Evolutionary conservation across 1,284 basidiomycete species (phyloP), one percentile per base, ranked within the genome.

Genomic region (Anthracocystis walkeri): DNA sequence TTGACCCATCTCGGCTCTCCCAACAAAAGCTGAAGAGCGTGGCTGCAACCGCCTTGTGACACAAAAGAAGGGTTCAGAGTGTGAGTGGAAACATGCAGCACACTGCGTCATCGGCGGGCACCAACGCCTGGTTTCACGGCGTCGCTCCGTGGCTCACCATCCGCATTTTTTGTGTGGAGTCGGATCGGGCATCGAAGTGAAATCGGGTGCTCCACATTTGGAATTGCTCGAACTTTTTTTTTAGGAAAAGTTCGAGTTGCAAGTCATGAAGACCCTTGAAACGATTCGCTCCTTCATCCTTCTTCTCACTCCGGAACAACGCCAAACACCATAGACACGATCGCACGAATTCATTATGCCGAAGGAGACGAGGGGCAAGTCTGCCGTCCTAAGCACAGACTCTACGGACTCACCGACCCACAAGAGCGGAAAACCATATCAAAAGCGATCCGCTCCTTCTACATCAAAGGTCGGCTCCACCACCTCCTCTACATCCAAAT

Each of bases 281-380:
- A 38, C 12, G 35, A 38, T 38, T 16, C 35, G 35, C 21, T 40
- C 41, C 31, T 33, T 44, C 20, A 4, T 20, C 45, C n/a, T 31
- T 41, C 59, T 38, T 38, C 45, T 48, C 20, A 29, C 33, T 31
- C 14, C 52, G n/a, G n/a, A 33, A 49, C 52, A 45, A 42, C 60
- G 27, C 35, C 21, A 4, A 8, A 20, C 31, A 35, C 12, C 16
- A 31, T 23, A 16, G 12, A 25, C 56, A 35, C 23, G 10, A 7
- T 44, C 45, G 25, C 20, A 27, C 4, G n/a, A 49, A 10, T 29
- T 35, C 40, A 60, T 7, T 4, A 70, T 70, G 67, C 57, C 62
- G 20, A 70, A 70, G 45, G 62, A 65, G 0, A 50, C 8, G 14
- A 70, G 65, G 23, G 67, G 62, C 38, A 65, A 70, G 33, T n/a